A percentile compares a stretch with the other conserved stretches of the same genome.
Evolutionary conservation across 257 asterid species (phyloP).

Genomic region (Plantago ovata): DNA sequence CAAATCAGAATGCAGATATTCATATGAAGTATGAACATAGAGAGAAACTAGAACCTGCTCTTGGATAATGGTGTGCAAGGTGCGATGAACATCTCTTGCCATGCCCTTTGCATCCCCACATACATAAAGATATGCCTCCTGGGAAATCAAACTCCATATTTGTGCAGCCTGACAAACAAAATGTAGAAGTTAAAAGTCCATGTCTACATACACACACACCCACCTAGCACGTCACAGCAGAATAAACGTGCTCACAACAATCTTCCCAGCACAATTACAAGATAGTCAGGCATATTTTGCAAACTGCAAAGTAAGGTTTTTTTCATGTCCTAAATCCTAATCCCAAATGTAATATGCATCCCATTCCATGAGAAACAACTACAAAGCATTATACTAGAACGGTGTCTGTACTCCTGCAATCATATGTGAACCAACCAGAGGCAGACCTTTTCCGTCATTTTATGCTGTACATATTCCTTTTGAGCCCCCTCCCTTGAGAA

Average conservation of each 20-base stretch:
- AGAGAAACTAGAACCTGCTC: conserved; percentile 41
- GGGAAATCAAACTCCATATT: conserved; percentile 59
- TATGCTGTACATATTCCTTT: conserved; percentile 79
- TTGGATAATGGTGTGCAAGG: conserved; percentile 62
- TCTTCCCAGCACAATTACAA: not conserved
- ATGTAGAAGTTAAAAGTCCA: not conserved
- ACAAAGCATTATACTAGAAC: not conserved
- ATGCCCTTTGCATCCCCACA: conserved; percentile 89
- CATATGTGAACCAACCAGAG: not conserved
- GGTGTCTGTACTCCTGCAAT: not conserved
- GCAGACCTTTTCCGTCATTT: conserved; percentile 58
- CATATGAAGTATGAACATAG: not conserved
- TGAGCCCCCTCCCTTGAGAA: conserved; percentile 75
- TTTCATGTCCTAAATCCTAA: too few relatives aligned
- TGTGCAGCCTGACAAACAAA: conserved; percentile 46
- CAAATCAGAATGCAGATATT: conserved; percentile 6
- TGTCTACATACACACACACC: conserved; percentile 2
- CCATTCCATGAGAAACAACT: too few relatives aligned
- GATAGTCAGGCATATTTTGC: not conserved
- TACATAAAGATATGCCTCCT: conserved; percentile 62
- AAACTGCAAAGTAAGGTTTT: too few relatives aligned
- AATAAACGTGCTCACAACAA: too few relatives aligned
- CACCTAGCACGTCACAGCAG: too few relatives aligned
- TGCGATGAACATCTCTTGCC: conserved; percentile 79
- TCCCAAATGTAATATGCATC: too few relatives aligned